Conservation (phyloP, 106 monocot species). For the Acanthochlamys bracteata region DNA sequence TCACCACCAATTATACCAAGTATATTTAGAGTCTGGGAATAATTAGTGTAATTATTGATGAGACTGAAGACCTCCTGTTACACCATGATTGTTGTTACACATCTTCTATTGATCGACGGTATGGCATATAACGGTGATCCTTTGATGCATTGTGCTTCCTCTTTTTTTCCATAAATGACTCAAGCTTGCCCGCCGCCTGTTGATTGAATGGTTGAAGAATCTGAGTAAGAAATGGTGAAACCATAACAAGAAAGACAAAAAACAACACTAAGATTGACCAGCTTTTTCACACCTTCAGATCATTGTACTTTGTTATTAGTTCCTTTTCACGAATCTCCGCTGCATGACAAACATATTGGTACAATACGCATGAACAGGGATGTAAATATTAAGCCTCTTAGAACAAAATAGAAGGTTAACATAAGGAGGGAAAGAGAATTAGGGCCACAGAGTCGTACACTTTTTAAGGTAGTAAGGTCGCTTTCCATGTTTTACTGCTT, state of each 20-base stretch:
- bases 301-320: constrained; percentile 67
- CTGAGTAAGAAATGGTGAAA: not conserved
- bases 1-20: no score
- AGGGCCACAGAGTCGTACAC: constrained; percentile 30
- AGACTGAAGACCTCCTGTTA: no score
- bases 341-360: constrained; percentile 12
- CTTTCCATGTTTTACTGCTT: constrained; percentile 83
- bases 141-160: constrained; percentile 86
- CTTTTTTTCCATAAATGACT: constrained; percentile 62
- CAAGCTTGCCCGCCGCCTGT: constrained; percentile 79
- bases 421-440: constrained; percentile 11
- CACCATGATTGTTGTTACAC: no score
- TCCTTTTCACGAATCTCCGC: constrained; percentile 76
- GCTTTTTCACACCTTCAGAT: constrained; percentile 55
- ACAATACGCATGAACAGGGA: not conserved
- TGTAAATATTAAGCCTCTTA: not conserved
- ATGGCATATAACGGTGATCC: constrained; percentile 84
- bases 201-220: no score
- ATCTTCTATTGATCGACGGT: constrained; percentile 18
- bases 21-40: no score
- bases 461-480: constrained; percentile 93
- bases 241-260: not conserved
- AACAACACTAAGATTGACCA: not conserved
- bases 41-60: no score
- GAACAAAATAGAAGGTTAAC: not conserved